These are phyloP conservation scores for Oleoguttula mirabilis DNA, from an alignment of 495 filamentous ascomycete species.

Conservation along the genomic window DNA sequence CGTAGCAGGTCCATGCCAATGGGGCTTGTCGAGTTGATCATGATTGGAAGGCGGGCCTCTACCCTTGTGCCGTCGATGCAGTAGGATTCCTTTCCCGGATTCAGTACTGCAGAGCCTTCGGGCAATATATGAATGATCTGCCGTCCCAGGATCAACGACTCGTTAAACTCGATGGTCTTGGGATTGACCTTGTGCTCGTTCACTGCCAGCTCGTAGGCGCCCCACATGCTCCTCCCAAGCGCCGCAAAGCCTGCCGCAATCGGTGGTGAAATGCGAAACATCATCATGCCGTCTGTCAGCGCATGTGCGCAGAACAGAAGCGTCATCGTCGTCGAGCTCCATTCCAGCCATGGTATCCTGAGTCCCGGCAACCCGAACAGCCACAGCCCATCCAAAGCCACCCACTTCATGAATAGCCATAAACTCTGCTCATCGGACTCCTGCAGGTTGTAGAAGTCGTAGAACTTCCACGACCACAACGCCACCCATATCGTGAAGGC, in stretches of 20 bases:
- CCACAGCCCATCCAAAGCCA: slow-evolving; percentile 66
- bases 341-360: slow-evolving; percentile 91
- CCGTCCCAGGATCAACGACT: slow-evolving; percentile 83
- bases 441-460: slow-evolving; percentile 63
- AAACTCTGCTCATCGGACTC: slow-evolving; percentile 70
- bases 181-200: slow-evolving; percentile 81
- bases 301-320: slow-evolving; percentile 55
- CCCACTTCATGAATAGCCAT: slow-evolving; percentile 88
- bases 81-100: slow-evolving; percentile 62
- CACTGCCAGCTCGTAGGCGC: slow-evolving; percentile 77
- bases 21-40: slow-evolving; percentile 83
- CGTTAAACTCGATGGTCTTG: slow-evolving; percentile 71
- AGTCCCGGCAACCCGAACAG: slow-evolving; percentile 73
- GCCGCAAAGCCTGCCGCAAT: slow-evolving; percentile 55
- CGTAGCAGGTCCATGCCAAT: slow-evolving; percentile 74
- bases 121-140: slow-evolving; percentile 95
- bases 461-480: slow-evolving; percentile 67
- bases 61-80: slow-evolving; percentile 57
- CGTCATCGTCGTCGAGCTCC: slow-evolving; percentile 58
- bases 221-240: slow-evolving; percentile 59
- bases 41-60: slow-evolving; percentile 62
- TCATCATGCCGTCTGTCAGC: slow-evolving; percentile 64
- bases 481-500: slow-evolving; percentile 60
- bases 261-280: slow-evolving; percentile 76
- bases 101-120: slow-evolving; percentile 85